Percentiles rank a stretch among this genome's conserved stretches.
Conservation (phyloP, 225 moss, liverwort and hornwort genomes). For the Straminergon stramineum region DNA sequence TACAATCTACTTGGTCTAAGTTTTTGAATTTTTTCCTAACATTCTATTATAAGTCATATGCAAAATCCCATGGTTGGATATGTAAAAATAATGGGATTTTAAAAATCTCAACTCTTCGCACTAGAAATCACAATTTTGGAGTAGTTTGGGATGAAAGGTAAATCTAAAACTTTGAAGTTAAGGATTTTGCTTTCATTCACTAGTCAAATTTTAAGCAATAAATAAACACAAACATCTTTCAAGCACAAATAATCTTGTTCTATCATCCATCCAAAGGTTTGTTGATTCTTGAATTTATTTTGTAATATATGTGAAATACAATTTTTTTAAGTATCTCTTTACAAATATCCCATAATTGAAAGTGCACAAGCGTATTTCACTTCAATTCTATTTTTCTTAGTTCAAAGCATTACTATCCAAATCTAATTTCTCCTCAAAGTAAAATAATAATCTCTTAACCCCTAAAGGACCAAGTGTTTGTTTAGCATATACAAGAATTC, state of each 20-base stretch:
- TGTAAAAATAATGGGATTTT: not conserved
- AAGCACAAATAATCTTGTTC: not conserved
- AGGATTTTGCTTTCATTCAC: not conserved
- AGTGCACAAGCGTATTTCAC: rapidly evolving
- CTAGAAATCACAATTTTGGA: not conserved
- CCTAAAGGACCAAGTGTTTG: too few species aligned
- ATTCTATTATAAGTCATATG: not conserved
- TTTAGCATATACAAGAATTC: too few species aligned
- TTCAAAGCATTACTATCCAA: not conserved
- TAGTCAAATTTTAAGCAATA: not conserved
- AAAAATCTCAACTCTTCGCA: not conserved
- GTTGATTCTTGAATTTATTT: not conserved
- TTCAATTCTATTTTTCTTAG: not conserved
- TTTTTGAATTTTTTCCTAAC: not conserved
- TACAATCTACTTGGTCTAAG: not conserved
- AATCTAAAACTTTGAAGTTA: not conserved
- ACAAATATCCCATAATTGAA: not conserved
- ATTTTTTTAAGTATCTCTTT: not conserved
- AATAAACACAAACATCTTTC: not conserved
- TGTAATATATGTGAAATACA: not conserved
- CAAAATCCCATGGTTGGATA: not conserved
- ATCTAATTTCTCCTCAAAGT: not conserved
- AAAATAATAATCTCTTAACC: too few species aligned
- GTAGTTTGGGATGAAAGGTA: not conserved
- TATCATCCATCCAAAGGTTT: too few species aligned